phyloP scores from a whole-genome alignment of 2,329 filamentous ascomycete genomes.

The Plenodomus biglobosus region DNA sequence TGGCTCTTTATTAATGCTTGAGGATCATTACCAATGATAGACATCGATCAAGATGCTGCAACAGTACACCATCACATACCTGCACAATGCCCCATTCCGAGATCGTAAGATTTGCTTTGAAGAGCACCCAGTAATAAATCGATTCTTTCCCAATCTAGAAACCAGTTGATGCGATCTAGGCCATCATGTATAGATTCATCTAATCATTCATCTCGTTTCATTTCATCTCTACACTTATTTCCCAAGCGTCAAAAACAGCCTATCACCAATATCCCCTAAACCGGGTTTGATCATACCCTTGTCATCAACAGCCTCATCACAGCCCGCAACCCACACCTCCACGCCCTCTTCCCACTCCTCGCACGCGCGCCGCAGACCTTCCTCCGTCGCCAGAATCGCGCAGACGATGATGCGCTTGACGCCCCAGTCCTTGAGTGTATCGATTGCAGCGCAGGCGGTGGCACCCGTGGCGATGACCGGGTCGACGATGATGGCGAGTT shows the following conservation, averaged over 20 bases:
- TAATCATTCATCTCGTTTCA: no score
- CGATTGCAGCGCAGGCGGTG: conserved; percentile 85
- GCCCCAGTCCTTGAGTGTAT: conserved; percentile 87
- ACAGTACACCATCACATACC: no score
- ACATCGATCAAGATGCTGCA: no score
- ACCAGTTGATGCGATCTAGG: no score
- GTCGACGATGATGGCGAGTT: conserved; percentile 82
- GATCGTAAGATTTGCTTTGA: no score
- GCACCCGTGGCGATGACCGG: conserved; percentile 93
- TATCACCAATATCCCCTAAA: conserved; percentile 85
- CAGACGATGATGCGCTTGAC: conserved; percentile 78
- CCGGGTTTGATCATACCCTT: conserved; percentile 89
- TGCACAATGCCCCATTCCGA: no score
- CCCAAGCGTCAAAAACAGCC: conserved; percentile 84
- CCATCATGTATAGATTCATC: no score
- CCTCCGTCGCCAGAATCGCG: conserved; percentile 69
- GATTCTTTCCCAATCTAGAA: no score
- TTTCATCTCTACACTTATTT: conserved; percentile 51
- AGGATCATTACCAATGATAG: no score
- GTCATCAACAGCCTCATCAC: conserved; percentile 74
- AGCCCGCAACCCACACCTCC: conserved; percentile 78
- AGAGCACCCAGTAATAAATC: no score
- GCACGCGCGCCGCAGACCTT: conserved; percentile 72
- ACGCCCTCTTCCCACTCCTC: conserved; percentile 75
- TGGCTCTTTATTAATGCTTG: no score